Conservation (phyloP, 148 eudicot genomes). For the Rhododendron mucronatum region DNA sequence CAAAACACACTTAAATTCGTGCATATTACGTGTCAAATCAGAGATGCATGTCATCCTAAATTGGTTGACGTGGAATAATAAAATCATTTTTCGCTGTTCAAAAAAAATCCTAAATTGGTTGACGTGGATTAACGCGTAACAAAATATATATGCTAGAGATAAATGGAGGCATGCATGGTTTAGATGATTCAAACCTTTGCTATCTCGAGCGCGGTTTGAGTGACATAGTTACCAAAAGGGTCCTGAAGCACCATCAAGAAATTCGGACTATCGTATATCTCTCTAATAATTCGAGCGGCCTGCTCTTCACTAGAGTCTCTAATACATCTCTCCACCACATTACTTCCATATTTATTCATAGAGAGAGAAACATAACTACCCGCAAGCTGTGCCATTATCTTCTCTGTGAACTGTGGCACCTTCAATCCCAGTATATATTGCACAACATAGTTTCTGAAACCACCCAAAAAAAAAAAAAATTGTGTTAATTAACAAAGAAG, state of each 20-base stretch:
- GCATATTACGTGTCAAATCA: no score
- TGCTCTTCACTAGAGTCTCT: slow-evolving; percentile 12
- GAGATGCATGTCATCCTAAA: not conserved
- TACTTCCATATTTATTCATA: slow-evolving; percentile 9
- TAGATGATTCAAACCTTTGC: slow-evolving; percentile 28
- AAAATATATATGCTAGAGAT: not conserved
- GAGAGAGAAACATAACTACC: not conserved
- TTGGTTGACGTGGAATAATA: no score
- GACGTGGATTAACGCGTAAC: not conserved
- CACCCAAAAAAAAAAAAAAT: not conserved
- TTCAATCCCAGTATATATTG: slow-evolving; percentile 25
- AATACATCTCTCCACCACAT: slow-evolving; percentile 20
- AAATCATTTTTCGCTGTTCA: no score
- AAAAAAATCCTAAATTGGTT: not conserved
- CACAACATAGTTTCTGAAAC: slow-evolving; percentile 57
- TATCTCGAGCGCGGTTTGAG: slow-evolving; percentile 22
- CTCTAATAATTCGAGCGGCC: slow-evolving; percentile 17
- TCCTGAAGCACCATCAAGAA: slow-evolving; percentile 34
- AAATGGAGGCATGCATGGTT: not conserved
- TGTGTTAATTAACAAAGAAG: not conserved
- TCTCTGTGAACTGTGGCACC: not conserved
- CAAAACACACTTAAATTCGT: no score
- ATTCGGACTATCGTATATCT: slow-evolving; percentile 11
- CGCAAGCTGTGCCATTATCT: slow-evolving; percentile 18
- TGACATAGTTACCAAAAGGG: slow-evolving; percentile 51